Conservation (phyloP, 768 basidiomycete genomes). For the Lactarius hatsudake region DNA sequence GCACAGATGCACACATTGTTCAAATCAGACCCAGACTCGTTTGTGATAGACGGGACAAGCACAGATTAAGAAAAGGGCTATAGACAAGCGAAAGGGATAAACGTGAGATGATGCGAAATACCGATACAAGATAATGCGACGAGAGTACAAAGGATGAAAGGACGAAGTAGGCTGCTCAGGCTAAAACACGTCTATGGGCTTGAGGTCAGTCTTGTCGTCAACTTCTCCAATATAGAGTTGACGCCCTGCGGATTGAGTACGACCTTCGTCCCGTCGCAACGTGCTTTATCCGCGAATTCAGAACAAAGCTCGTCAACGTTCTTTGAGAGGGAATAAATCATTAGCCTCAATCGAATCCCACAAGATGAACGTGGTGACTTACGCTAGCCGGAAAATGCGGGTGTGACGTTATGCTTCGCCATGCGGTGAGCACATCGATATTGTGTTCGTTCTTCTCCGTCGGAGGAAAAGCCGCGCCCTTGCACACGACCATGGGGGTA, state of each 20-base stretch:
- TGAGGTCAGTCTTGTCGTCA: conserved; percentile 34
- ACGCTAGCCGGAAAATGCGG: conserved; percentile 69
- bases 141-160: conserved; percentile 6
- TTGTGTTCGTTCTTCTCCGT: conserved; percentile 70
- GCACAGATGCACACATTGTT: neutral
- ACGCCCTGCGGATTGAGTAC: conserved; percentile 59
- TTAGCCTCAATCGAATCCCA: conserved; percentile 4
- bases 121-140: conserved; percentile 16
- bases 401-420: conserved; percentile 71
- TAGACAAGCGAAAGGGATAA: conserved; percentile 15
- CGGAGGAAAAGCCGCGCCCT: conserved; percentile 64
- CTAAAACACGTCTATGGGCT: conserved; percentile 12
- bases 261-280: conserved; percentile 81
- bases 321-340: conserved; percentile 35
- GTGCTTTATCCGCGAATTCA: conserved; percentile 78
- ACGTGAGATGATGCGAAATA: conserved; percentile 16
- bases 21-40: neutral
- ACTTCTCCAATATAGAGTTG: conserved; percentile 43
- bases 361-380: conserved; percentile 30
- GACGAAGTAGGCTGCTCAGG: neutral
- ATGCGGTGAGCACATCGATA: conserved; percentile 74
- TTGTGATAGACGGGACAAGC: neutral
- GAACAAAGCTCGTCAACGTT: conserved; percentile 74
- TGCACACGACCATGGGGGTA: conserved; percentile 60
- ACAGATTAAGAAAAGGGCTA: conserved; percentile 11